Evolutionary conservation across 2,329 filamentous ascomycete species (phyloP).

Genomic region (Cephalotrichum gorgonifer): DNA sequence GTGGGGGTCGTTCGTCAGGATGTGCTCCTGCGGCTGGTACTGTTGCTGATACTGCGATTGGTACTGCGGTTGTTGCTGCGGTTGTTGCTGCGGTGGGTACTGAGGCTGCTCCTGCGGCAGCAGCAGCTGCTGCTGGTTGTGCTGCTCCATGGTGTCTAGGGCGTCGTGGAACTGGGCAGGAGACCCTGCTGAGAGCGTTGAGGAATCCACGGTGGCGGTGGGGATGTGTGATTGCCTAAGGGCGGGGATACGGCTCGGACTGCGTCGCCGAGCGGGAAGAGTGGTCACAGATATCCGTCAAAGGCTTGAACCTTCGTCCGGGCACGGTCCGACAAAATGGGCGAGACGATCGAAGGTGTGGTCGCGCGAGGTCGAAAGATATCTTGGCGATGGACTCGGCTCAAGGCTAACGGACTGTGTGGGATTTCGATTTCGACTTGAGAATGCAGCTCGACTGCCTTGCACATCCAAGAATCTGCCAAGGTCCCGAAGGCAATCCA

Average conservation of each 20-base stretch:
- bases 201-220: slow-evolving; percentile 40
- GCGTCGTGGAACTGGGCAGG: slow-evolving; percentile 42
- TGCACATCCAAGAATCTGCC: neutral
- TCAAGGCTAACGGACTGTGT: neutral
- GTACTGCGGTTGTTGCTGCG: no score
- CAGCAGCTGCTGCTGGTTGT: slow-evolving; percentile 9
- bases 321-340: neutral
- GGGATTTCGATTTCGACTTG: neutral
- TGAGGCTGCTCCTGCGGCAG: neutral
- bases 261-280: neutral
- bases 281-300: neutral
- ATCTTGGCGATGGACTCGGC: neutral
- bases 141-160: slow-evolving; percentile 40
- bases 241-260: neutral
- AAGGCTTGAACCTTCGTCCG: neutral
- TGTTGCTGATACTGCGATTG: no score
- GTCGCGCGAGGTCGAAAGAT: neutral
- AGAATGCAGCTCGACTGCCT: neutral
- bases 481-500: neutral
- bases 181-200: slow-evolving; percentile 35
- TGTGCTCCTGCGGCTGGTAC: neutral
- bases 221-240: neutral
- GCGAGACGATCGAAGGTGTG: no score
- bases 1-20: slow-evolving; percentile 22
- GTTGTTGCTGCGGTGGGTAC: no score